Conservation (phyloP, 1,284 basidiomycete species). For the Chalciporus sp. region DNA sequence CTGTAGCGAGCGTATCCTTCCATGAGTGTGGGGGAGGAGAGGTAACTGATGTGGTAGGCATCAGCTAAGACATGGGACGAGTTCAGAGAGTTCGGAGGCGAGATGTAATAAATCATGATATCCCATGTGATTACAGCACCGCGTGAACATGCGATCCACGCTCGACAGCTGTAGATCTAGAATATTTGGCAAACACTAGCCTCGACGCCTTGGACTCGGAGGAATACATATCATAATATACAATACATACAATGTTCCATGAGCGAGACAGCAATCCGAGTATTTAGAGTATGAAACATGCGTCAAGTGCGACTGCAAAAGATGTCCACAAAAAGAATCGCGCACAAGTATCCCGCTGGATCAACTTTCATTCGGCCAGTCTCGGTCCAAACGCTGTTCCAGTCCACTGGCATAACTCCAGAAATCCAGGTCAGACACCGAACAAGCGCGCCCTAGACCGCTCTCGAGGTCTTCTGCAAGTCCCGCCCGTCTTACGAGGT, state of each 20-base stretch:
- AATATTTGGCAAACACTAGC: neutral
- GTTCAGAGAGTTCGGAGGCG: neutral
- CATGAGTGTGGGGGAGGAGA: constrained; percentile 9
- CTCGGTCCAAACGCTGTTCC: constrained; percentile 3
- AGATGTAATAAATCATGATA: neutral
- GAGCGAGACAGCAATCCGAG: neutral
- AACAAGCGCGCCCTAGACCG: constrained; percentile 33
- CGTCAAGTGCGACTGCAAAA: neutral
- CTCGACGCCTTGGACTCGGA: no score
- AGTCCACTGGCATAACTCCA: constrained; percentile 49
- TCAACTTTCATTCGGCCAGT: neutral
- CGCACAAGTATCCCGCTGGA: neutral
- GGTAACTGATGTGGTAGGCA: neutral
- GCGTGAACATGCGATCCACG: neutral
- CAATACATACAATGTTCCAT: neutral
- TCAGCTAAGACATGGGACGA: neutral
- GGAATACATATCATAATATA: neutral
- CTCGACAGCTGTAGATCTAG: no score
- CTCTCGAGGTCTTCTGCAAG: constrained; percentile 45
- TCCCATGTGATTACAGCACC: constrained; percentile 20
- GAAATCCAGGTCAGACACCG: constrained; percentile 46
- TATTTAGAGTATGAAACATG: no score
- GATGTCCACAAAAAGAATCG: neutral
- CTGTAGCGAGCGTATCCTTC: constrained; percentile 1
- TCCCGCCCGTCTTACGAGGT: constrained; percentile 49